These are phyloP conservation scores for Ligustrum vulgare DNA, from an alignment of 257 asterid genomes.

Conservation along the genomic window DNA sequence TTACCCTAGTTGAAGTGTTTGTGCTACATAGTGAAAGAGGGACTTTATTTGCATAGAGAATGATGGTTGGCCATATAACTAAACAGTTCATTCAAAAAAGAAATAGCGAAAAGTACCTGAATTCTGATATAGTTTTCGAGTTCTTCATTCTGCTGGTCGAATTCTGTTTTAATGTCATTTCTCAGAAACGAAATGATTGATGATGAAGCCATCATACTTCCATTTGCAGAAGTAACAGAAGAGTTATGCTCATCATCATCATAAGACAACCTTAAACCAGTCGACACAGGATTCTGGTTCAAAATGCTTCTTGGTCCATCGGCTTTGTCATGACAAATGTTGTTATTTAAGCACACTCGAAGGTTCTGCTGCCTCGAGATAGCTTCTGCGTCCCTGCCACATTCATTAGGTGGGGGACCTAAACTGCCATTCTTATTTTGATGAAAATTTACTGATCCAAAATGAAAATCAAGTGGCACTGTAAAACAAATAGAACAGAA, in stretches of 20 bases:
- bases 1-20: too few species aligned
- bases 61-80: background rate
- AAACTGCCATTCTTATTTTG: constrained; percentile 46
- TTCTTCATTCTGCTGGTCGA: constrained; percentile 67
- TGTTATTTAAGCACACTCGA: constrained; percentile 52
- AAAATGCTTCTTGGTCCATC: constrained; percentile 42
- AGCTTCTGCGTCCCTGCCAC: constrained; percentile 46
- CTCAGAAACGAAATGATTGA: constrained; percentile 51
- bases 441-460: constrained; percentile 58
- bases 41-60: background rate
- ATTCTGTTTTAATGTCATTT: constrained; percentile 55
- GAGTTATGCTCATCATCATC: constrained; percentile 84
- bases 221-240: constrained; percentile 69
- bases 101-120: constrained; percentile 52
- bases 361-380: constrained; percentile 51
- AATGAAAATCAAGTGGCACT: constrained; percentile 56
- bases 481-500: constrained; percentile 27
- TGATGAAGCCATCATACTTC: constrained; percentile 53
- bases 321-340: constrained; percentile 43
- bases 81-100: background rate
- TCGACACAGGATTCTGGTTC: constrained; percentile 69
- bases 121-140: constrained; percentile 57
- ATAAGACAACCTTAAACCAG: constrained; percentile 84
- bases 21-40: too few species aligned
- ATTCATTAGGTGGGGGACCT: constrained; percentile 43